Percentiles rank a stretch among this genome's conserved stretches.
Conservation (phyloP, 192 early-diverging fungal genomes). For the Coemansia sp. region DNA sequence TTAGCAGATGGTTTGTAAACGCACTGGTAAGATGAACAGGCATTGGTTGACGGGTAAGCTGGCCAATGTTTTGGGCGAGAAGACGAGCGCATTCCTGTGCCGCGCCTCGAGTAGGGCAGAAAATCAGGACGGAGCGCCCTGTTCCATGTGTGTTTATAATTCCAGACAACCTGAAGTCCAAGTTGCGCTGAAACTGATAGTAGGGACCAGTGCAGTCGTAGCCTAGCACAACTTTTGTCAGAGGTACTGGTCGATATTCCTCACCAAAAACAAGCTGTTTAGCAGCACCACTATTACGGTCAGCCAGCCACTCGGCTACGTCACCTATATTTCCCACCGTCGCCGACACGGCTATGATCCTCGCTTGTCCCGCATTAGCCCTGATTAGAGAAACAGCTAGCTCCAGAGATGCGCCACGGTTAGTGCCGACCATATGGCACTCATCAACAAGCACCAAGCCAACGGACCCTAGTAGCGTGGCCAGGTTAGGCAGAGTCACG, state of each 20-base stretch:
- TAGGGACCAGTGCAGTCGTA: constrained; percentile 44
- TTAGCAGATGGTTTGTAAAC: constrained; percentile 40
- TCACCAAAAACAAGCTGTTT: constrained; percentile 65
- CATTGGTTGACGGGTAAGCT: constrained; percentile 14
- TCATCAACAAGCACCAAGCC: constrained; percentile 68
- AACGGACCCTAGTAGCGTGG: constrained; percentile 30
- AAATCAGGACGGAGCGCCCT: constrained; percentile 41
- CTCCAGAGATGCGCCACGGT: constrained; percentile 68
- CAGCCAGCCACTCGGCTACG: constrained; percentile 66
- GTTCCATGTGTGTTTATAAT: constrained; percentile 42
- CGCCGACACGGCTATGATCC: constrained; percentile 69
- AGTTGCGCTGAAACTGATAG: constrained; percentile 62
- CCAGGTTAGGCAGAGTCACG: constrained; percentile 7
- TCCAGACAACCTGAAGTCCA: constrained; percentile 59
- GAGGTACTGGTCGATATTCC: constrained; percentile 68
- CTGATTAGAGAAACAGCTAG: constrained; percentile 62
- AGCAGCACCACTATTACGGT: neutral
- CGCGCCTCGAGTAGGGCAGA: constrained; percentile 55
- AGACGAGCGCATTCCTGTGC: constrained; percentile 45
- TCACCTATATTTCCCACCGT: constrained; percentile 74
- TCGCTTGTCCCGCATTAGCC: constrained; percentile 23
- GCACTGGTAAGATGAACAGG: constrained; percentile 20
- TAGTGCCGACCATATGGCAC: constrained; percentile 67
- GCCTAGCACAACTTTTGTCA: constrained; percentile 61
- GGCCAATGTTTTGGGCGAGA: constrained; percentile 27